These are phyloP conservation scores for Centella asiatica DNA, from an alignment of 129 eudicot genomes.

Conservation along the genomic window DNA sequence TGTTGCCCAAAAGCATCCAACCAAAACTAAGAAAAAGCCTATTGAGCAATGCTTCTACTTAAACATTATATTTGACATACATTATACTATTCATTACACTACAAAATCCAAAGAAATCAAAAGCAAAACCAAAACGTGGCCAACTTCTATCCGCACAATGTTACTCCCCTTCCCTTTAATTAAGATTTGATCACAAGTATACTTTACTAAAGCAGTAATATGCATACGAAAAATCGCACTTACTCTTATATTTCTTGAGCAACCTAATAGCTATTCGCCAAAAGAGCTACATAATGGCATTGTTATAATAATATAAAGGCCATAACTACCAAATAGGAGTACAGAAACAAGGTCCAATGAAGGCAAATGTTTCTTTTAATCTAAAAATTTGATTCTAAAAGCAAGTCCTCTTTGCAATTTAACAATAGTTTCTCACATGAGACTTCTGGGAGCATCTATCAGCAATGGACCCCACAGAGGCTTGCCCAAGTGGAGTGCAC, in stretches of 20 bases:
- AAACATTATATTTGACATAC: neutral
- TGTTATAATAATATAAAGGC: slow-evolving; percentile 14
- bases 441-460: slow-evolving; percentile 33
- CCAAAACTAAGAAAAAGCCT: neutral
- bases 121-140: slow-evolving; percentile 24
- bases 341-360: slow-evolving; percentile 19
- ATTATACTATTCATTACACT: neutral
- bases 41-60: neutral
- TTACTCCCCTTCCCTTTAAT: slow-evolving; percentile 12
- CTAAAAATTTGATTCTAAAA: slow-evolving; percentile 26
- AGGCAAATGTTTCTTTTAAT: neutral
- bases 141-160: slow-evolving; percentile 20
- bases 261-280: slow-evolving; percentile 17
- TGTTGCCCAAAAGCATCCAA: neutral
- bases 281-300: slow-evolving; percentile 5
- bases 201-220: slow-evolving; percentile 11
- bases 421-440: neutral
- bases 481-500: slow-evolving; percentile 27
- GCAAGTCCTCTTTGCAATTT: slow-evolving; percentile 38
- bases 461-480: slow-evolving; percentile 15
- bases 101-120: slow-evolving; percentile 8
- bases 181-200: neutral
- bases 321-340: neutral
- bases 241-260: slow-evolving; percentile 16
- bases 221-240: slow-evolving; percentile 21